These are phyloP conservation scores for Tuctoria greenei DNA, from an alignment of 176 grass and related monocot species.

Conservation along the genomic window DNA sequence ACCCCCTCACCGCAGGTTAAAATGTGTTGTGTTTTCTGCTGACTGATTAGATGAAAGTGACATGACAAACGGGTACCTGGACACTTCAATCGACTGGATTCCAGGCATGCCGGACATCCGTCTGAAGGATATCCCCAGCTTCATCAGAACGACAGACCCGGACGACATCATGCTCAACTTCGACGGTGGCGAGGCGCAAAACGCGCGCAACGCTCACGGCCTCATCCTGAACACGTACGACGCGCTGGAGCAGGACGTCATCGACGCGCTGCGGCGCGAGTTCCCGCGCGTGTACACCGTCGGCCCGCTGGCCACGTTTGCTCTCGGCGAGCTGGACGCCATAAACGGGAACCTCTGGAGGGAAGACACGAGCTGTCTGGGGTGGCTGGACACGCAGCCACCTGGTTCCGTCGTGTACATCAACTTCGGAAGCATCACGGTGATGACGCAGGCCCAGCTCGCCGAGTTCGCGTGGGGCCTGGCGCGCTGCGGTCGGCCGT, in stretches of 20 bases:
- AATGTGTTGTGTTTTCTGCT: background rate
- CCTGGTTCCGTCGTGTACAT: constrained; percentile 73
- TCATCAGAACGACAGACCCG: background rate
- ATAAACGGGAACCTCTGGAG: constrained; percentile 64
- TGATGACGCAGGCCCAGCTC: constrained; percentile 47
- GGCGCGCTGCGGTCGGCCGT: constrained; percentile 48
- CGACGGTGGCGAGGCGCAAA: background rate
- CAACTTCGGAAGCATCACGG: constrained; percentile 73
- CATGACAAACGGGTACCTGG: constrained; percentile 27
- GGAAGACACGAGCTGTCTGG: constrained; percentile 55
- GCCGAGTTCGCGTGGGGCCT: constrained; percentile 77
- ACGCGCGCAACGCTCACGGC: background rate
- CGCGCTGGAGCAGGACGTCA: constrained; percentile 48
- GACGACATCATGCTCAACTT: background rate
- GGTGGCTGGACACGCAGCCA: constrained; percentile 43
- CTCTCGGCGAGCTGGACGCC: constrained; percentile 7
- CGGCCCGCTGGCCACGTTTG: constrained; percentile 51
- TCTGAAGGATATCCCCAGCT: background rate
- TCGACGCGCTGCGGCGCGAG: constrained; percentile 41
- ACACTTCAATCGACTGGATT: constrained; percentile 2
- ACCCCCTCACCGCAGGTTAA: too few species aligned
- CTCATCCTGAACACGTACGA: constrained; percentile 53
- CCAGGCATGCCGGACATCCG: background rate
- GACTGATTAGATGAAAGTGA: constrained; percentile 42
- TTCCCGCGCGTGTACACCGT: constrained; percentile 54